Conservation (phyloP, 345 rosid genomes). For the Hibiscus trionum region DNA sequence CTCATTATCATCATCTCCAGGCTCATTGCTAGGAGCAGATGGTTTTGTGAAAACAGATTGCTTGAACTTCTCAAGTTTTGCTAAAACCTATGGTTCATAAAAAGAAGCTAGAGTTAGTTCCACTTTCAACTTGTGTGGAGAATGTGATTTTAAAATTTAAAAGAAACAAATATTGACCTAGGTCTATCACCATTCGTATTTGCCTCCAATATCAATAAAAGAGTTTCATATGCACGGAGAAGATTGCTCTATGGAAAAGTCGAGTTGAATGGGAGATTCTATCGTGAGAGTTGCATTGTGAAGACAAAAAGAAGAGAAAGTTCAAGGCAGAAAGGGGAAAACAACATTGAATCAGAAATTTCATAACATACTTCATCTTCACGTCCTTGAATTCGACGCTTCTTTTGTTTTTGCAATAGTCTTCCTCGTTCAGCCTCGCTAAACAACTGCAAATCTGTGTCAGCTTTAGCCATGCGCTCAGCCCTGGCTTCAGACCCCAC, state of each 20-base stretch:
- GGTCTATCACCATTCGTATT: too few relatives aligned
- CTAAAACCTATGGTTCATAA: conserved; percentile 46
- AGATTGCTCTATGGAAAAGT: background rate
- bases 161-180: too few relatives aligned
- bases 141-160: too few relatives aligned
- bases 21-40: conserved; percentile 28
- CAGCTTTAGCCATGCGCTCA: conserved; percentile 64
- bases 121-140: background rate
- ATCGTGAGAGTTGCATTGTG: background rate
- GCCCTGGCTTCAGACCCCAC: conserved; percentile 88
- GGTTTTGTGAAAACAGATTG: conserved; percentile 43
- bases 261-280: background rate
- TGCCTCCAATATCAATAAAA: too few relatives aligned
- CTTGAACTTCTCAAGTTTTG: conserved; percentile 70
- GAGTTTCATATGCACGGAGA: too few relatives aligned
- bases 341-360: conserved; percentile 12
- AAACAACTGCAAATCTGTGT: conserved; percentile 68
- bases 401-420: conserved; percentile 74
- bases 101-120: background rate
- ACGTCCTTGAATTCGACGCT: conserved; percentile 79
- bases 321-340: background rate
- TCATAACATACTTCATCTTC: conserved; percentile 72
- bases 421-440: conserved; percentile 75
- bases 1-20: conserved; percentile 36
- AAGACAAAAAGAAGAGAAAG: conserved; percentile 2